Base-by-base conservation (phyloP, 441 rosid species). In the Eruca vesicaria region DNA sequence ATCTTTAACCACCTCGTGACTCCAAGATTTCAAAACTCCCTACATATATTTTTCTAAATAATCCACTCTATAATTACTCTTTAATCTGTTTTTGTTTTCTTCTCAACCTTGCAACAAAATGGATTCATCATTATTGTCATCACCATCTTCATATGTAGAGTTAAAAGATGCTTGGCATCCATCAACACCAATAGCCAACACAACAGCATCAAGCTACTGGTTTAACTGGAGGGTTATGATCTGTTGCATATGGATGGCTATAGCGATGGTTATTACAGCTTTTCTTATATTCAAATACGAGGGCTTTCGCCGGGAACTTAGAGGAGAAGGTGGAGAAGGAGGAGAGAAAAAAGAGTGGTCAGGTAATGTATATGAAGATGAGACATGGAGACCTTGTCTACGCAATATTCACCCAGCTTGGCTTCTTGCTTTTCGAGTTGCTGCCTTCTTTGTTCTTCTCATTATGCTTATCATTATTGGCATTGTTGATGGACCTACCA, bases 401-500 rank as follows among this genome's bases (percentile, higher is more conserved):
- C 79, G 83, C 68, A 92, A 91, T 68, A 66, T 96, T 68, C 98
- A 90, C 56, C 98, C 98, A 36, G 97, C 90, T 71, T 96, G 99
- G 98, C 83, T 96, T 77, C 91, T 96, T 50, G 90, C 82, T 72
- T 93, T 88, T 66, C 80, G 99, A 75, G 71, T 85, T 43, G 63
- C 74, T 69, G 92, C 93, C 69, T 91, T 95, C 77, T 36, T 80
- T 52, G 87, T 86, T 79, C 97, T 95, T 59, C 65, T 93, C 26
- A 66, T 82, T 12, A 62, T 90, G 86, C 83, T 90, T 20, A 68
- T 79, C 15, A 86, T 78, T 80, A 81, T 82, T 35, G 80, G 82
- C 64, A 53, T 85, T 58, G 71, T 84, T 9, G 90, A 90, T 80
- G 98, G 98, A 57, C 84, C 84, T 74, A 85, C 83, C 86, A 87